Evolutionary conservation across 257 asterid species (phyloP).

Genomic region (Primulina eburnea): DNA sequence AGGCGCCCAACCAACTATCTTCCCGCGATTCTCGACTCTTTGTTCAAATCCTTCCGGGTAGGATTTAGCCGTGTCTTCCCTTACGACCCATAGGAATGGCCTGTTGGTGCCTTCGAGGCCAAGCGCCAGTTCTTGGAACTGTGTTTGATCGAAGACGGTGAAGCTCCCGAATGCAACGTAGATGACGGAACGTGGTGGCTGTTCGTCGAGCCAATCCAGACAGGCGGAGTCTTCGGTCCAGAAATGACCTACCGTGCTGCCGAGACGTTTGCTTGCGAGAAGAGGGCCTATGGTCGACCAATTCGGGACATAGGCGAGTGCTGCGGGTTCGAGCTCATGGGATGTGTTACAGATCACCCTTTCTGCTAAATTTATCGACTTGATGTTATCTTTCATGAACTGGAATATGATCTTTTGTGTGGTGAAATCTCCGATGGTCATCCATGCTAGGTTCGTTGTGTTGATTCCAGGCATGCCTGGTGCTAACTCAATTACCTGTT

Average conservation of each 20-base stretch:
- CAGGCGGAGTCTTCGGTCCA: conserved; percentile 37
- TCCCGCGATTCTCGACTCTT: conserved; percentile 7
- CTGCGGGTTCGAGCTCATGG: conserved; percentile 39
- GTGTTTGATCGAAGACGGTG: conserved; percentile 22
- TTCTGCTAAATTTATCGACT: conserved; percentile 28
- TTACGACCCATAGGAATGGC: conserved; percentile 48
- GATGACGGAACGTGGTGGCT: conserved; percentile 33
- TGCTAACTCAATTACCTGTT: conserved; percentile 32
- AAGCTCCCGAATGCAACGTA: conserved; percentile 48
- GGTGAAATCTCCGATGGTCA: conserved; percentile 23
- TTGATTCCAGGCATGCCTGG: conserved; percentile 41
- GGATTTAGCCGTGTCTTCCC: conserved; percentile 11
- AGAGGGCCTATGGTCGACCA: conserved; percentile 43
- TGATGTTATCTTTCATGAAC: conserved; percentile 28
- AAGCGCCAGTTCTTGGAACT: conserved; percentile 40
- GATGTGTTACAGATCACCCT: conserved; percentile 44
- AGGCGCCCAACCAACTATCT: conserved; percentile 23
- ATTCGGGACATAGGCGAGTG: conserved; percentile 35
- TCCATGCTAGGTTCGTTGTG: conserved; percentile 34
- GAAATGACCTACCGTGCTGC: conserved; percentile 34
- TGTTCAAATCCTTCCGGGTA: conserved; percentile 13
- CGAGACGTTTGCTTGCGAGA: conserved; percentile 24
- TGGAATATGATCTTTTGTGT: conserved; percentile 36
- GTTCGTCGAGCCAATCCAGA: conserved; percentile 41
- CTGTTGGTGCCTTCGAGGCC: conserved; percentile 39